phyloP scores from a whole-genome alignment of 352 stramenopile species.

The Thalassiosira hispida region DNA sequence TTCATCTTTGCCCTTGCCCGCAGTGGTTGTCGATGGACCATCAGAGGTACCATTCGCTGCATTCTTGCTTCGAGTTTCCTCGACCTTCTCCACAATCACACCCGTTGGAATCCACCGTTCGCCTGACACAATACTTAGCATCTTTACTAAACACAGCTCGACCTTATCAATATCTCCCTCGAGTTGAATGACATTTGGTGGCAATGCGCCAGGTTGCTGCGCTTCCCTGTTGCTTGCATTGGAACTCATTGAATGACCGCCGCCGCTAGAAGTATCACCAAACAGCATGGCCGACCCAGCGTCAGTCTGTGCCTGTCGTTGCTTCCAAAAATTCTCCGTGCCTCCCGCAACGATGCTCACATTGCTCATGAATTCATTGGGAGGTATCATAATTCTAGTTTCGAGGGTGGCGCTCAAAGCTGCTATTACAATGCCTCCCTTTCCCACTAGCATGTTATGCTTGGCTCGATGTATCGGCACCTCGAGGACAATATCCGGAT shows the following conservation, averaged over 20 bases:
- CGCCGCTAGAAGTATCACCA: neutral
- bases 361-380: slow-evolving; percentile 31
- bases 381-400: slow-evolving; percentile 77
- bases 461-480: slow-evolving; percentile 64
- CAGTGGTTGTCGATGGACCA: neutral
- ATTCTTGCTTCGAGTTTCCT: neutral
- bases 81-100: slow-evolving; percentile 19
- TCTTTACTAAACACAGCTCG: slow-evolving; percentile 61
- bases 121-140: slow-evolving; percentile 49
- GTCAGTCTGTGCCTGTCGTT: slow-evolving; percentile 33
- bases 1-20: slow-evolving; percentile 4
- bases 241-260: neutral
- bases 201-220: neutral
- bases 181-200: slow-evolving; percentile 75
- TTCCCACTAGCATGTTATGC: slow-evolving; percentile 70
- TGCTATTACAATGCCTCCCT: slow-evolving; percentile 59
- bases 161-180: slow-evolving; percentile 73
- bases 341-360: slow-evolving; percentile 6
- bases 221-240: neutral
- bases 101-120: slow-evolving; percentile 36
- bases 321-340: slow-evolving; percentile 36
- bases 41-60: slow-evolving; percentile 1
- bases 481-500: slow-evolving; percentile 69
- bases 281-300: slow-evolving; percentile 36
- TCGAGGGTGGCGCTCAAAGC: slow-evolving; percentile 57